These are phyloP conservation scores for Diplotaxis tenuifolia DNA, from an alignment of 345 rosid species.

Conservation along the genomic window DNA sequence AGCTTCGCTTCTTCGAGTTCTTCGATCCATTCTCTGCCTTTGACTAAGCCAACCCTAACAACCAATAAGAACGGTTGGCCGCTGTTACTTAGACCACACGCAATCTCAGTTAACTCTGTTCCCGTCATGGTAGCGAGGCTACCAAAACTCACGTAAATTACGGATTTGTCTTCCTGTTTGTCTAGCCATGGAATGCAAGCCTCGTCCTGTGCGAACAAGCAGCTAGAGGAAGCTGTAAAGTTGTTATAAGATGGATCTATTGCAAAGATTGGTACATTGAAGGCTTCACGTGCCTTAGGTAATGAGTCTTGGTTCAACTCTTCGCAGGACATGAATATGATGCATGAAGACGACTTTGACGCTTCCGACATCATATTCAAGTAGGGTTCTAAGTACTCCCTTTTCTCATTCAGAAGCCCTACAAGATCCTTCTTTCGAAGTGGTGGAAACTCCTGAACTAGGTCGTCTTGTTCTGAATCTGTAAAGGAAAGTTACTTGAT, in stretches of 20 bases:
- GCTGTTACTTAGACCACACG: no score
- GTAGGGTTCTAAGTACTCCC: background rate
- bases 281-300: conserved; percentile 37
- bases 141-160: background rate
- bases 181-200: conserved; percentile 53
- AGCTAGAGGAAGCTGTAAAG: conserved; percentile 30
- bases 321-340: conserved; percentile 53
- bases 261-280: conserved; percentile 43
- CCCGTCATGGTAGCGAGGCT: no score
- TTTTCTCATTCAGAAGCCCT: background rate
- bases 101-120: no score
- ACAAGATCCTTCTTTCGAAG: conserved; percentile 28
- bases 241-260: conserved; percentile 50
- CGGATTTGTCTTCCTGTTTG: conserved; percentile 43
- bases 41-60: no score
- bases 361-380: background rate
- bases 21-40: no score
- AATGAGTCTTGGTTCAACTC: conserved; percentile 55
- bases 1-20: no score
- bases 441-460: conserved; percentile 14
- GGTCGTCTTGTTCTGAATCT: conserved; percentile 17
- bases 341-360: conserved; percentile 36
- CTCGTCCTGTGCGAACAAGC: conserved; percentile 34
- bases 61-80: no score
- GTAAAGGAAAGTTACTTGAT: no score